Evolutionary conservation across 2,329 filamentous ascomycete genomes (phyloP), one percentile per base, ranked within the genome.

Genomic region (Monosporascus sp.): DNA sequence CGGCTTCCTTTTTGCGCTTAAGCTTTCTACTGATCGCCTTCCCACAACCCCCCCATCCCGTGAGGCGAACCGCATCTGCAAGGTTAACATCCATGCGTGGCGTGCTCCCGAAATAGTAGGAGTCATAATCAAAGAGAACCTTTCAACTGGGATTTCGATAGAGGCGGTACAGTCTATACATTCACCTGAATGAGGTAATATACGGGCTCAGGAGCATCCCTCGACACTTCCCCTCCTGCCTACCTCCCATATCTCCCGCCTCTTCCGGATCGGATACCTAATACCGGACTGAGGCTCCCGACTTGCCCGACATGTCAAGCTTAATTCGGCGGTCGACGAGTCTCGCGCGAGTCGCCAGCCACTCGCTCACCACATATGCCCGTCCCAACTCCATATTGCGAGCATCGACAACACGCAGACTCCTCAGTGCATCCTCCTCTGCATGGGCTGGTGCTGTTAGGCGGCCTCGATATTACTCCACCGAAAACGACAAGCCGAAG

Each of bases 241-340:
- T 14, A 24, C 46, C 31, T n/a, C 41, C 49, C 51, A 4, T 14
- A 14, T 34, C 55, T 47, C 51, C 61, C 57, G 53, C 57, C 55
- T 56, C 52, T 52, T 52, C 57, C 57, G 55, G 57, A 47, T 47
- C 27, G 51, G 52, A 34, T 34, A 14, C 31, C 31, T 34, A 34
- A 34, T 5, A n/a, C 42, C 24, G 22, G 24, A 46, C 11, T 51
- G 56, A 54, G 54, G 55, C 42, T 53, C 51, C 53, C 47, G 55
- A 57, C 51, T 57, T 57, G 64, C 60, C 62, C 63, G 55, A 44
- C 56, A 69, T 69, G 67, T 68, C 67, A 55, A 64, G 60, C 61
- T 57, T 68, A 54, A 49, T 68, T 50, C 61, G 66, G 56, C 64
- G 63, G 56, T 64, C 66, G 51, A 55, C 62, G 50, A 57, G 62